Conservation (phyloP, 2,329 filamentous ascomycete species). For the Lecanosticta acicola region DNA sequence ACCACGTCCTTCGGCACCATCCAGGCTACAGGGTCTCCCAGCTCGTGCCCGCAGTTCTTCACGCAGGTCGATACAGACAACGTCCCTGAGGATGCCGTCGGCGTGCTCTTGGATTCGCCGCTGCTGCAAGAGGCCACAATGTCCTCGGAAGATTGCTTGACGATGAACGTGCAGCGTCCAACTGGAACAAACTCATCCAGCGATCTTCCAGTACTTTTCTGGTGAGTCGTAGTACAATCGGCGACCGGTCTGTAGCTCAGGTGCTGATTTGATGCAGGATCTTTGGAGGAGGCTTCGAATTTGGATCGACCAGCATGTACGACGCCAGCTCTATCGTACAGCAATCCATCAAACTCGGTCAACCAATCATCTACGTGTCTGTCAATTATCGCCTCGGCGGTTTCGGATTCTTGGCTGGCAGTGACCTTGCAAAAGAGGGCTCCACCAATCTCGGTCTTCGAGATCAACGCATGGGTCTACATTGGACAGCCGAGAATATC, state of each 20-base stretch:
- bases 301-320: slow-evolving; percentile 39
- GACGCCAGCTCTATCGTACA: slow-evolving; percentile 36
- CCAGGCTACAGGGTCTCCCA: slow-evolving; percentile 53
- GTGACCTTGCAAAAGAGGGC: slow-evolving; percentile 30
- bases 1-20: slow-evolving; percentile 52
- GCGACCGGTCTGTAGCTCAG: background rate
- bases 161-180: slow-evolving; percentile 36
- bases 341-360: slow-evolving; percentile 43
- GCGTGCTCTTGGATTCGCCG: slow-evolving; percentile 35
- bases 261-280: slow-evolving; percentile 25
- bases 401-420: slow-evolving; percentile 31
- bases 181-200: slow-evolving; percentile 32
- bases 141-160: slow-evolving; percentile 40
- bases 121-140: slow-evolving; percentile 34
- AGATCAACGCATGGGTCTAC: slow-evolving; percentile 24
- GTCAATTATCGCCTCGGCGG: slow-evolving; percentile 25
- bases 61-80: slow-evolving; percentile 37
- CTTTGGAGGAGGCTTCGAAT: slow-evolving; percentile 42
- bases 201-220: slow-evolving; percentile 45
- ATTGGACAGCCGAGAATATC: slow-evolving; percentile 43
- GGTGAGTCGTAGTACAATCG: slow-evolving; percentile 22
- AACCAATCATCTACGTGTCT: slow-evolving; percentile 44
- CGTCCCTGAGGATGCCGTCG: slow-evolving; percentile 34
- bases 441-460: slow-evolving; percentile 31
- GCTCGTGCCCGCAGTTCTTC: slow-evolving; percentile 60